Conservation (phyloP, 1,284 basidiomycete species). For the Trichosporon inkin region DNA sequence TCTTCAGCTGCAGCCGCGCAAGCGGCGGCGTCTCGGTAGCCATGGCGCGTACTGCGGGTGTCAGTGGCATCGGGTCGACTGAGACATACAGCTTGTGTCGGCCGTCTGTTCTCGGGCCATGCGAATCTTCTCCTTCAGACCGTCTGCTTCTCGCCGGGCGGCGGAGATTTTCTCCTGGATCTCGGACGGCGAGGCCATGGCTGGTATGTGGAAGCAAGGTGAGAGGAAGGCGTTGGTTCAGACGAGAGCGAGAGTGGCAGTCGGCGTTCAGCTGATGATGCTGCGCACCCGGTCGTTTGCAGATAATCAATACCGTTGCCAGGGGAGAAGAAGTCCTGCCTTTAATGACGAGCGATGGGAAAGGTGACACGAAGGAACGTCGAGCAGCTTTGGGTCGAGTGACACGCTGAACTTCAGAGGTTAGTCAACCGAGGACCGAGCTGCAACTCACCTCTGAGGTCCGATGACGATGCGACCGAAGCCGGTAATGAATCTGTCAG, state of each 20-base stretch:
- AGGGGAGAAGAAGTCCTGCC: background rate
- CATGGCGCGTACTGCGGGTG: conserved; percentile 76
- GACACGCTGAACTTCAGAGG: background rate
- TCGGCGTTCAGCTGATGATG: background rate
- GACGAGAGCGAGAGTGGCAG: background rate
- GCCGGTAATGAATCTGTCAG: background rate
- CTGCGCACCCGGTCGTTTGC: background rate
- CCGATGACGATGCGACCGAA: background rate
- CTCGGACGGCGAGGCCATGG: conserved; percentile 57
- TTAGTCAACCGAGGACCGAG: conserved; percentile 4
- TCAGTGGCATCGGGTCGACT: conserved; percentile 4
- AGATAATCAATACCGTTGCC: background rate
- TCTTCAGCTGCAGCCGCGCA: conserved; percentile 92
- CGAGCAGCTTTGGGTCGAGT: background rate
- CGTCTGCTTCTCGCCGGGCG: conserved; percentile 91
- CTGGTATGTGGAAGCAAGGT: background rate
- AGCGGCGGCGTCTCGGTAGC: conserved; percentile 91
- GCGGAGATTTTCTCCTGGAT: conserved; percentile 93
- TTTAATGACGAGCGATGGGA: too few relatives aligned
- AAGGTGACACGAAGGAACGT: background rate
- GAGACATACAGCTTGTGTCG: conserved; percentile 82
- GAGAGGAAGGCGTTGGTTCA: background rate
- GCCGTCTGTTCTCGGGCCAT: conserved; percentile 91
- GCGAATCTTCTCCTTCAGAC: conserved; percentile 94
- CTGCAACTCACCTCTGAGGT: background rate